Conservation (phyloP, 192 early-diverging fungal species). For the Oehlia diaphana region DNA sequence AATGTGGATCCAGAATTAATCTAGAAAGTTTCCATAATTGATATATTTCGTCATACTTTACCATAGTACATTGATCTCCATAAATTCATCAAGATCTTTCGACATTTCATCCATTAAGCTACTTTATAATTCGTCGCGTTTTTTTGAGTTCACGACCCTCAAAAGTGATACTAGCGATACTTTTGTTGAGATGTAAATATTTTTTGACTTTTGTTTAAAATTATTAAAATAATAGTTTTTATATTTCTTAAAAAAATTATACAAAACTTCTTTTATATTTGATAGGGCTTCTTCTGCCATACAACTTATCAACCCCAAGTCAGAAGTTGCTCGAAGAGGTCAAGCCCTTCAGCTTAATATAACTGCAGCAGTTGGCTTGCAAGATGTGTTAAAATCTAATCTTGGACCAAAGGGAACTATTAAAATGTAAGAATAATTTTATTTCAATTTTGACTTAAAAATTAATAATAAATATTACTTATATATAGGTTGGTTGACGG, state of each 20-base stretch:
- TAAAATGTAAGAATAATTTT: slow-evolving; percentile 72
- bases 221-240: no score
- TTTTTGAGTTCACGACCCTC: no score
- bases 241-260: neutral
- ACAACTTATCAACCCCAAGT: slow-evolving; percentile 95
- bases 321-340: slow-evolving; percentile 96
- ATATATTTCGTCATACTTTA: no score
- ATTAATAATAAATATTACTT: neutral
- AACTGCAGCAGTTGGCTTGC: slow-evolving; percentile 91
- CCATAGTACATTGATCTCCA: no score
- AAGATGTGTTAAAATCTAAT: slow-evolving; percentile 95
- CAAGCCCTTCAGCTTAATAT: slow-evolving; percentile 97
- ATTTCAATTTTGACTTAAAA: neutral
- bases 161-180: no score
- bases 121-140: no score
- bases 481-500: slow-evolving; percentile 84
- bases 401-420: slow-evolving; percentile 98
- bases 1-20: no score
- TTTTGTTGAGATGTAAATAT: no score
- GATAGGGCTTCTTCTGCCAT: slow-evolving; percentile 69
- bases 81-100: no score
- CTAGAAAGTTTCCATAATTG: no score
- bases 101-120: no score
- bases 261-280: neutral
- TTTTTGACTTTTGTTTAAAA: no score